phyloP scores from a whole-genome alignment of 2,329 filamentous ascomycete species.

The Eutypa lata region DNA sequence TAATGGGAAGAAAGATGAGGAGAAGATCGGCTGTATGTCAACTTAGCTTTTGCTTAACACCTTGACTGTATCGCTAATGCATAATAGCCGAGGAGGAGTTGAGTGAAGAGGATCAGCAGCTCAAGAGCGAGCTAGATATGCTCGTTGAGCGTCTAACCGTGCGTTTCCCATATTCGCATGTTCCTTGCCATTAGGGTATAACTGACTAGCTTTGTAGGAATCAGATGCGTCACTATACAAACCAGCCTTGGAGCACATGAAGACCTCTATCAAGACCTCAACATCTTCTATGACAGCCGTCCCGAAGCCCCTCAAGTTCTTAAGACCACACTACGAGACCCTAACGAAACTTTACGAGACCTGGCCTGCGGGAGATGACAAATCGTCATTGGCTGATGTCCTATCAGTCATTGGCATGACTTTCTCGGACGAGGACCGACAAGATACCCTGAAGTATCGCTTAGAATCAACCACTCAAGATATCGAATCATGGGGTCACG shows the following conservation, averaged over 20 bases:
- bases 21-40: slow-evolving; percentile 47
- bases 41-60: slow-evolving; percentile 8
- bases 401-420: slow-evolving; percentile 98
- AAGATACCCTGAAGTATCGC: slow-evolving; percentile 95
- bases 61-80: slow-evolving; percentile 31
- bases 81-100: slow-evolving; percentile 70
- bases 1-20: slow-evolving; percentile 77
- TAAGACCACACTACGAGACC: slow-evolving; percentile 92
- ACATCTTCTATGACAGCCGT: slow-evolving; percentile 99
- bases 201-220: slow-evolving; percentile 56
- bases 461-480: slow-evolving; percentile 86
- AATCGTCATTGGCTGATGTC: slow-evolving; percentile 88
- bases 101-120: slow-evolving; percentile 95
- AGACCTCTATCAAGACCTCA: slow-evolving; percentile 97
- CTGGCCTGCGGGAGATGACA: slow-evolving; percentile 82
- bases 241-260: slow-evolving; percentile 90
- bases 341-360: slow-evolving; percentile 84
- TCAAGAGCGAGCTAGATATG: slow-evolving; percentile 98
- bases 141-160: slow-evolving; percentile 92
- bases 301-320: slow-evolving; percentile 96
- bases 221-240: slow-evolving; percentile 84
- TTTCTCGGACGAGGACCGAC: slow-evolving; percentile 91
- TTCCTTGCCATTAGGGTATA: not conserved
- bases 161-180: slow-evolving; percentile 25
- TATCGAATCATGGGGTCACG: slow-evolving; percentile 95